phyloP scores from a whole-genome alignment of 176 grass and related monocot genomes.

The Avena atlantica region DNA sequence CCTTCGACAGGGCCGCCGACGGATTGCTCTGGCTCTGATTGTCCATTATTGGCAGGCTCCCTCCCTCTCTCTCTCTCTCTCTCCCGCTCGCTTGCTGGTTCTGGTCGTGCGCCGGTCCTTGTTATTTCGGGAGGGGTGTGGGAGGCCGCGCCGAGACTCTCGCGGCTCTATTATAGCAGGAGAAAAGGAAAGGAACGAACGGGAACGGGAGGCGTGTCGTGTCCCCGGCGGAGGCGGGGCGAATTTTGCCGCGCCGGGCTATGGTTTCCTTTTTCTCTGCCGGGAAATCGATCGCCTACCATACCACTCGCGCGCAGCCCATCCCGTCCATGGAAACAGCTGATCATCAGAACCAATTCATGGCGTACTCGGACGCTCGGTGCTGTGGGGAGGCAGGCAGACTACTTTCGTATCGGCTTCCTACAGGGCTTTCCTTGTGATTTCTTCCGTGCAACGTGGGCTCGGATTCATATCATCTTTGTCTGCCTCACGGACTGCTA shows the following conservation, averaged over 20 bases:
- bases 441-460: not conserved
- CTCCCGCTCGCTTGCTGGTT: not conserved
- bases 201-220: conserved; percentile 16
- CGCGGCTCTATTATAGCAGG: conserved; percentile 38
- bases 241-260: too few relatives aligned
- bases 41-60: conserved; percentile 12
- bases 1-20: conserved; percentile 33
- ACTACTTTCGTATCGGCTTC: not conserved
- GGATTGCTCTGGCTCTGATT: conserved; percentile 37
- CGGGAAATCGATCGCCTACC: conserved; percentile 42
- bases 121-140: conserved; percentile 17
- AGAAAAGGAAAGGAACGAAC: not conserved
- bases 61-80: not conserved
- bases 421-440: not conserved
- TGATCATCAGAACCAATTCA: not conserved
- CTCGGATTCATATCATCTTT: not conserved
- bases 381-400: not conserved
- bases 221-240: conserved; percentile 46
- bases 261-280: conserved; percentile 2
- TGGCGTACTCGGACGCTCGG: not conserved
- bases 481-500: not conserved
- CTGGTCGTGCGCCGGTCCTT: not conserved
- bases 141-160: not conserved
- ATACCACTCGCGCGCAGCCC: not conserved
- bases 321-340: not conserved